A percentile compares a stretch with the other conserved stretches of the same genome.
phyloP scores from a whole-genome alignment of 257 asterid species.

The Petunia axillaris region DNA sequence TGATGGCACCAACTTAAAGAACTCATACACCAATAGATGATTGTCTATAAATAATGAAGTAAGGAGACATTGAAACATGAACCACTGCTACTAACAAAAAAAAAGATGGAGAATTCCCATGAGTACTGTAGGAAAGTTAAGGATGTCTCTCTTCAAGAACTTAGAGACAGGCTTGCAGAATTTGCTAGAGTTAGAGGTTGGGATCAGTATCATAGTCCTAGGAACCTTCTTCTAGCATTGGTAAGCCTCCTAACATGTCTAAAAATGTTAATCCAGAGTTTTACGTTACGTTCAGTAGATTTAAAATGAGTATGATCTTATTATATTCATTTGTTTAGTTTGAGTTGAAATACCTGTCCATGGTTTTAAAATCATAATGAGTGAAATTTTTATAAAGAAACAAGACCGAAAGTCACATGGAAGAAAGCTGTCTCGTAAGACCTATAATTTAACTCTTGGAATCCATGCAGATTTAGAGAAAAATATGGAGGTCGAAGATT shows the following conservation, averaged over 20 bases:
- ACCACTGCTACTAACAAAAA: not conserved
- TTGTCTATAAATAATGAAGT: slow-evolving; percentile 40
- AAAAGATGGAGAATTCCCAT: slow-evolving; percentile 47
- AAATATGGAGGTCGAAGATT: too few species aligned
- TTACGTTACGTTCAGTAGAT: not conserved
- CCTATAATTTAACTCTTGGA: too few species aligned
- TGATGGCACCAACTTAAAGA: not conserved
- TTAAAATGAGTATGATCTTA: not conserved
- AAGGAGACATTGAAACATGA: slow-evolving; percentile 13
- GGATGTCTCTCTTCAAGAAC: slow-evolving; percentile 65
- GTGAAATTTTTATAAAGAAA: too few species aligned
- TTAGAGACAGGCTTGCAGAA: slow-evolving; percentile 54
- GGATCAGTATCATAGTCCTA: slow-evolving; percentile 67
- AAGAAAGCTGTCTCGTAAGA: too few species aligned
- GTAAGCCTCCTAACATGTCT: slow-evolving; percentile 33
- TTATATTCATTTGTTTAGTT: not conserved
- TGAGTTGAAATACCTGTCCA: too few species aligned
- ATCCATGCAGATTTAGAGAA: too few species aligned
- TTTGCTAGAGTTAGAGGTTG: slow-evolving; percentile 60
- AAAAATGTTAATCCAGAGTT: not conserved
- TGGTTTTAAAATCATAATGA: too few species aligned
- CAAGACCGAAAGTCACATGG: too few species aligned
- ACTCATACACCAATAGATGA: not conserved
- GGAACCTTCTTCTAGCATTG: slow-evolving; percentile 69
- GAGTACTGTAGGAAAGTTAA: slow-evolving; percentile 35